Percentiles rank a stretch among this genome's conserved stretches.
These are phyloP conservation scores for Leccinum subrobustum DNA, from an alignment of 1,284 basidiomycete species.

Conservation along the genomic window DNA sequence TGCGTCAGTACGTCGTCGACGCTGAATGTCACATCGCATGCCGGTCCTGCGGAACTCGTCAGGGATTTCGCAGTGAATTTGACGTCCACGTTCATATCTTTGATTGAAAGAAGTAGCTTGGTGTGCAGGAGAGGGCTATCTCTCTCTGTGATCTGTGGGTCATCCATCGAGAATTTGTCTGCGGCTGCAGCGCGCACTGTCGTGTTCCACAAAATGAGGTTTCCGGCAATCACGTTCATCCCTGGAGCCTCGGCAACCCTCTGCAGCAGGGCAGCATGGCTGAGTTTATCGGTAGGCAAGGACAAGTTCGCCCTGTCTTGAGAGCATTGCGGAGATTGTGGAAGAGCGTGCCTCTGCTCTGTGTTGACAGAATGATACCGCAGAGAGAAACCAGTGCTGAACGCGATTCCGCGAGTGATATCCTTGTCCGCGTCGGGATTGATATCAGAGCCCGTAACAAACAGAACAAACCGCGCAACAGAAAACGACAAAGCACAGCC, in stretches of 20 bases:
- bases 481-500: constrained; percentile 62
- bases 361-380: constrained; percentile 60
- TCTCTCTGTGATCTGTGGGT: constrained; percentile 53
- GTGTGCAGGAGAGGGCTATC: constrained; percentile 43
- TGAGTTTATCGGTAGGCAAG: constrained; percentile 62
- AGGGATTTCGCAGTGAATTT: constrained; percentile 31
- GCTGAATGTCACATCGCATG: constrained; percentile 23
- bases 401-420: constrained; percentile 70
- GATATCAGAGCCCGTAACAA: constrained; percentile 74
- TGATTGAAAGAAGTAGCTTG: constrained; percentile 51
- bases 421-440: constrained; percentile 67
- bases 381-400: constrained; percentile 56
- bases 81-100: constrained; percentile 39
- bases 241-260: constrained; percentile 35
- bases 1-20: constrained; percentile 42
- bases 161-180: constrained; percentile 62
- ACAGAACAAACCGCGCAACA: constrained; percentile 62
- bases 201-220: constrained; percentile 46
- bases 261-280: constrained; percentile 53
- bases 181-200: constrained; percentile 58
- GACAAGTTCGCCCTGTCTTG: constrained; percentile 48
- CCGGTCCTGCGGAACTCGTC: constrained; percentile 10
- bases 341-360: constrained; percentile 46
- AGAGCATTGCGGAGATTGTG: constrained; percentile 40
- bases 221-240: constrained; percentile 40